Base-by-base conservation (phyloP, 352 stramenopile genomes). In the Phytophthora crassamura region DNA sequence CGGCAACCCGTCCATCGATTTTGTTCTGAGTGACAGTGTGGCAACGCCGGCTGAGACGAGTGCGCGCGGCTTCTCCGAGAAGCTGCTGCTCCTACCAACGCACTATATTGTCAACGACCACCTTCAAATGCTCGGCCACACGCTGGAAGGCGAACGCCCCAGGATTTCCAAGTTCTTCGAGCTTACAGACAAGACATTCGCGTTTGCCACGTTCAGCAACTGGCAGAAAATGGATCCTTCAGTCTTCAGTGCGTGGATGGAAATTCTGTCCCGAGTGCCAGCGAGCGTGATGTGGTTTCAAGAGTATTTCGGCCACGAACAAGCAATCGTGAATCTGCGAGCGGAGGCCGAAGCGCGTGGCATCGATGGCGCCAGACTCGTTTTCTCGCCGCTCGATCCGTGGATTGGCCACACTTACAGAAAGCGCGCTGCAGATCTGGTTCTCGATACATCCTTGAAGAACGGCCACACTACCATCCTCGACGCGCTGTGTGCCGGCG, bases 41-140 rank as follows among this genome's bases (percentile, higher is more conserved):
- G 73, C 81, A 8, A 81, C 80, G 15, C 81, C 82, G 7, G 61
- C 75, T 1, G 82, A 91, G 46, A 68, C 54, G 4, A 66, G 50
- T 16, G 36, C 36, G 3, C 33, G 20, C 4, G 45, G 72, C 11
- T 96, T 95, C 65, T 84, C 79, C 0, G 88, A 96, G 63, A 90
- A 91, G 35, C 47, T 95, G 30, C 36, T 94, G n/a, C 59, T 90
- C 6, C 50, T 95, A 15, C 80, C 84, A 12, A 83, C 74, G 16
- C 78, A 84, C 46, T 95, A 95, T 60, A 92, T 97, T 25, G 84
- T 88, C 15, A 94, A 94, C 60, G 89, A 95, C 59, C 80, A 95
- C 64, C 75, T 90, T 45, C 85, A 96, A 57, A 76, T 96, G 65
- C 74, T 91, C 42, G 82, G 77, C 0, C 77, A 88, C 45, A 81